Evolutionary conservation across 805 yeast species (phyloP), one percentile per base, ranked within the genome.

Genomic region (Kluyveromyces wickerhamii): DNA sequence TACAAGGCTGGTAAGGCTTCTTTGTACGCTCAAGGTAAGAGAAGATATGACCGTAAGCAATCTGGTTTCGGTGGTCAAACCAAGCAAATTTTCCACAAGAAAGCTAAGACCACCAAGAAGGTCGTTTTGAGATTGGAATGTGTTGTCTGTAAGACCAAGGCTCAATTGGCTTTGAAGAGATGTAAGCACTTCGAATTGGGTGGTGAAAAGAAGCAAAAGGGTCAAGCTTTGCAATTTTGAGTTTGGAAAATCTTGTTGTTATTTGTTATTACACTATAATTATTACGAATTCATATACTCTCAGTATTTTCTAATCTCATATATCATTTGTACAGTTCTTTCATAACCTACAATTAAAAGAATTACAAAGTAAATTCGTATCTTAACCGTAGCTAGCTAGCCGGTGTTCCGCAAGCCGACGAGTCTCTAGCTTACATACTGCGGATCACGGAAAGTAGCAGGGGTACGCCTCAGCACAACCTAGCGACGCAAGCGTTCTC

Each of bases 41-140:
- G 99, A 80, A 88, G 99, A 79, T 92, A 92, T 78, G 98, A 92
- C 89, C 95, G 99, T 76, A 92, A 92, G 75, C 98, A 92, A 78
- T 68, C 83, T 63, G 98, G 98, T 87, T 92, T 79, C 76, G 99
- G 99, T 85, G 99, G 99, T 85, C 99, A 92, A 78, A 92, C 98
- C 74, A 92, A 87, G 79, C 98, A 80, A 67, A 82, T 92, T 74
- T 92, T 92, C 96, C 97, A 87, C 84, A 92, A 92, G 85, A 92
- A 92, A 74, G 98, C 98, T 63, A 92, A 92, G 87, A 92, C 97
- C 60, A 92, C 98, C 79, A 92, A 92, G 87, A 92, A 92, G 84
- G 95, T 92, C 69, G 98, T 92, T 54, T 82, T 92, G 67, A 89
- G 96, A 78, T 81, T 92, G 66, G 98, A 92, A 79, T 92, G 98